These are phyloP conservation scores for Floccularia luteovirens DNA, from an alignment of 768 basidiomycete species.

Conservation along the genomic window DNA sequence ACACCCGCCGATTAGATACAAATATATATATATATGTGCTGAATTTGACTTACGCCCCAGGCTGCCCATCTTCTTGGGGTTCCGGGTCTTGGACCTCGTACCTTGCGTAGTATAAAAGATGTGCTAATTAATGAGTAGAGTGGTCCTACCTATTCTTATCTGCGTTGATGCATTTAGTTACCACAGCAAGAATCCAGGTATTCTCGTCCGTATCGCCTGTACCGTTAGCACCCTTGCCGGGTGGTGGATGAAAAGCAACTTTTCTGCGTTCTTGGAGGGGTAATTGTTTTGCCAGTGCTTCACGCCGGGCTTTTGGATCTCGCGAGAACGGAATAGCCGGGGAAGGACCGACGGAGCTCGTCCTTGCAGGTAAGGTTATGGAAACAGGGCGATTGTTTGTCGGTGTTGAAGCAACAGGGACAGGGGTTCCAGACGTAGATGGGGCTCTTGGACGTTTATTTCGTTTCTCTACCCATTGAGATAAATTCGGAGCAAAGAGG, in stretches of 20 bases:
- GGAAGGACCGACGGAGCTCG: slow-evolving; percentile 46
- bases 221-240: slow-evolving; percentile 39
- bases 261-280: slow-evolving; percentile 69
- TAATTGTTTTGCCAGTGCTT: slow-evolving; percentile 51
- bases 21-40: not conserved
- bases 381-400: slow-evolving; percentile 38
- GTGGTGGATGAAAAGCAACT: slow-evolving; percentile 73
- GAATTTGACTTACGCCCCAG: slow-evolving; percentile 39
- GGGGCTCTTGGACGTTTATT: slow-evolving; percentile 66
- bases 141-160: slow-evolving; percentile 61
- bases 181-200: slow-evolving; percentile 76
- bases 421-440: slow-evolving; percentile 58
- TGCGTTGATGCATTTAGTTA: slow-evolving; percentile 60
- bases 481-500: not conserved
- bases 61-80: slow-evolving; percentile 73
- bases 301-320: slow-evolving; percentile 61
- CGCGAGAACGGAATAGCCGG: slow-evolving; percentile 41
- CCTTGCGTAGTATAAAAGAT: slow-evolving; percentile 24
- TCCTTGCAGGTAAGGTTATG: slow-evolving; percentile 49
- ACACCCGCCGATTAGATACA: slow-evolving; percentile 3
- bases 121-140: not conserved
- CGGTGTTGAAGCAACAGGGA: slow-evolving; percentile 24
- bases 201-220: slow-evolving; percentile 38
- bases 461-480: slow-evolving; percentile 50
- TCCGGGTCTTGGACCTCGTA: slow-evolving; percentile 87